Evolutionary conservation across 2,329 filamentous ascomycete species (phyloP), one percentile per base, ranked within the genome.

Genomic region (Blastomyces gilchristii): DNA sequence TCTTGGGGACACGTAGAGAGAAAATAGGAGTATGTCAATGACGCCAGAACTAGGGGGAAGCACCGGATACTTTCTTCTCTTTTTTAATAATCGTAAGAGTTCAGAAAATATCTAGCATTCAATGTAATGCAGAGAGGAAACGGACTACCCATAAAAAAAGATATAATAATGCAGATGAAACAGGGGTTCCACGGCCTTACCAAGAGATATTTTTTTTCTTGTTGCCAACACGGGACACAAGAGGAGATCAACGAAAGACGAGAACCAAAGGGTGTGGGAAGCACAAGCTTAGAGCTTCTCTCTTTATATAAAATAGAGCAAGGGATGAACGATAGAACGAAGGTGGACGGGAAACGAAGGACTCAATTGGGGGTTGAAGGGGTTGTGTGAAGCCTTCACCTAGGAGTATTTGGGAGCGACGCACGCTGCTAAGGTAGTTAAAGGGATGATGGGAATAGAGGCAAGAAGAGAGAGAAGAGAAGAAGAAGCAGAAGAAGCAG

Each of bases 401-500:
- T 3, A 6, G 14, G 37, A 39, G 37, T 39, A 12, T 39, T 39
- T 39, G 37, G 7, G 37, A 39, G 37, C 37, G 37, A 12, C 37
- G 37, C 37, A 39, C 37, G 7, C 9, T 39, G 37, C 37, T 39
- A 37, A 25, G 28, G 41, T n/a, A 43, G 11, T 25, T 41, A 37
- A 60, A 62, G 53, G 41, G 61, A 31, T 31, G 47, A 61, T 4
- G 64, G 65, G 60, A 54, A 34, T 61, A 60, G 65, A 62, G 63
- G 59, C 31, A 67, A 71, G 70, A 74, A 71, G 71, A 71, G 73
- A 70, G 69, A 70, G 71, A 71, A 68, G n/a, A 47, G 58, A 56
- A 43, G 56, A 25, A 54, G 47, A 60, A 65, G 60, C 62, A 56
- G 54, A 61, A 60, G 41, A 22, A 50, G 41, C 34, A 50, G 45